phyloP scores from a whole-genome alignment of 345 rosid genomes.

The Pelargonium nanum region DNA sequence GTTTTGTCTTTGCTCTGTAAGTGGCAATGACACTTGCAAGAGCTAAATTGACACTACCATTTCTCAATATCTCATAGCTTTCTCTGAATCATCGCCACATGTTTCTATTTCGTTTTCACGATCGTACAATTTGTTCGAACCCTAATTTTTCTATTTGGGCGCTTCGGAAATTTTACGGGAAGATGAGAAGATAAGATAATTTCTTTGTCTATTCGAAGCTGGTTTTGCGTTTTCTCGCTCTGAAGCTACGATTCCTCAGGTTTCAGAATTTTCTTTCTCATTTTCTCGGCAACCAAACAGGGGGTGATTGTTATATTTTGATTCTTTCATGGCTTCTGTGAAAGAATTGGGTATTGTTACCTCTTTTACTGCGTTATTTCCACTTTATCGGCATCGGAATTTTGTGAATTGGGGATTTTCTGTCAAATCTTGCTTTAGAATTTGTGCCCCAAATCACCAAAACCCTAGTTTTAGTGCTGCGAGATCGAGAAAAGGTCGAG shows the following conservation, averaged over 20 bases:
- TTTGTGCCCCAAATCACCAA: conserved; percentile 19
- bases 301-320: background rate
- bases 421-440: conserved; percentile 15
- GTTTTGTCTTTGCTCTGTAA: too few species aligned
- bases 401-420: conserved; percentile 5
- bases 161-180: background rate
- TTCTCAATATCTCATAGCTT: too few species aligned
- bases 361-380: conserved; percentile 16
- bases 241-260: background rate
- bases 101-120: too few species aligned
- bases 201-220: background rate
- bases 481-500: conserved; percentile 18
- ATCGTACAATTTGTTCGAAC: too few species aligned
- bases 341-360: conserved; percentile 21
- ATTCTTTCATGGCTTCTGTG: conserved; percentile 34
- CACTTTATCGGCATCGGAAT: conserved; percentile 13
- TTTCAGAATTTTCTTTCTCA: background rate
- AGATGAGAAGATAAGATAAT: background rate
- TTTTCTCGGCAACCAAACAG: background rate
- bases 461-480: conserved; percentile 18
- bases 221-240: background rate
- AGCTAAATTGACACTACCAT: too few species aligned
- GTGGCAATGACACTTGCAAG: too few species aligned
- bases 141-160: background rate
- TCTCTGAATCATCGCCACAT: too few species aligned